Conservation (phyloP, 352 stramenopile genomes). For the Plasmopara viticola region DNA sequence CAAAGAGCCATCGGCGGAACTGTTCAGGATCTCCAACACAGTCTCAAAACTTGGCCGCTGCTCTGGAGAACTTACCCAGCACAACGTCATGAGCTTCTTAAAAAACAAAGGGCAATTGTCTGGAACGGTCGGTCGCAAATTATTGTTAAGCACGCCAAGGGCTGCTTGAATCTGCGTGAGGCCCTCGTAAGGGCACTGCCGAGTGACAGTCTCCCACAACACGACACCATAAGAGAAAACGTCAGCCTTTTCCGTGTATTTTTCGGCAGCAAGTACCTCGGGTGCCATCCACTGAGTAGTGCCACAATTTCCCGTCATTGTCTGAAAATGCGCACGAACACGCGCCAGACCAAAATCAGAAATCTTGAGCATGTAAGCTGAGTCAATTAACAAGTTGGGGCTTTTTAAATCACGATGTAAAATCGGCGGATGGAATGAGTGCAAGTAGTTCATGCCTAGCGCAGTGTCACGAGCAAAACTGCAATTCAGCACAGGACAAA, state of each 20-base stretch:
- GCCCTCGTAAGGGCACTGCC: constrained; percentile 88
- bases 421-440: constrained; percentile 82
- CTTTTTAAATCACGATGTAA: constrained; percentile 85
- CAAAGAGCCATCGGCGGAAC: constrained; percentile 22
- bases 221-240: constrained; percentile 85
- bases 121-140: constrained; percentile 76
- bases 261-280: constrained; percentile 73
- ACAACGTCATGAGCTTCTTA: constrained; percentile 82
- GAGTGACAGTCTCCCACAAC: constrained; percentile 86
- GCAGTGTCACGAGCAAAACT: constrained; percentile 78
- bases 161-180: constrained; percentile 87
- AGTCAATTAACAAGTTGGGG: constrained; percentile 75
- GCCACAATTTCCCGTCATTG: constrained; percentile 83
- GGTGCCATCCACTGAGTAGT: constrained; percentile 86
- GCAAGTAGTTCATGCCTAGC: constrained; percentile 84
- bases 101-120: constrained; percentile 67
- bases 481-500: not conserved
- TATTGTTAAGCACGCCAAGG: constrained; percentile 84
- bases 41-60: constrained; percentile 75
- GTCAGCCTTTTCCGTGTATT: constrained; percentile 86
- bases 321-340: constrained; percentile 80
- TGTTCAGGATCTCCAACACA: constrained; percentile 71
- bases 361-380: constrained; percentile 81
- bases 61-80: constrained; percentile 69
- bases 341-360: constrained; percentile 84